These are phyloP conservation scores for Thalassiosira ordinaria DNA, from an alignment of 352 stramenopile genomes.

Conservation along the genomic window DNA sequence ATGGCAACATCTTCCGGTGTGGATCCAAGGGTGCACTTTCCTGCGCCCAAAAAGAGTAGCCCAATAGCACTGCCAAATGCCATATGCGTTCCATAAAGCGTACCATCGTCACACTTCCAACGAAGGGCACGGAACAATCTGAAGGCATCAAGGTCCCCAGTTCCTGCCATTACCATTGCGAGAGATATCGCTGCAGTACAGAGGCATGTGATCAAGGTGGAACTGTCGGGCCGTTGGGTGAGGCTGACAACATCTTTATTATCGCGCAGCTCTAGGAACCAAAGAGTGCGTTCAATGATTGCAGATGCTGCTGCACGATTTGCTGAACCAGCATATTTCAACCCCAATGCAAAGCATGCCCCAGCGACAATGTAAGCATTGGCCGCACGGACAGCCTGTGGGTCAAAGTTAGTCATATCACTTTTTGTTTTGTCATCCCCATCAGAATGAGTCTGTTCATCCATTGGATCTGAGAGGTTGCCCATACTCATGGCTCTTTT, in stretches of 20 bases:
- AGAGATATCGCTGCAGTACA: slow-evolving; percentile 90
- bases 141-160: slow-evolving; percentile 93
- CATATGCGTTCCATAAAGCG: slow-evolving; percentile 97
- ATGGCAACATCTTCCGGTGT: slow-evolving; percentile 91
- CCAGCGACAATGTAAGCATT: slow-evolving; percentile 94
- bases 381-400: slow-evolving; percentile 91
- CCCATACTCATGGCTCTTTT: slow-evolving; percentile 34
- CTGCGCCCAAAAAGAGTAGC: slow-evolving; percentile 95
- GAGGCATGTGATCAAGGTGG: slow-evolving; percentile 94
- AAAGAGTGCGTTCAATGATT: slow-evolving; percentile 76
- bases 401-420: slow-evolving; percentile 84
- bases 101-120: slow-evolving; percentile 84
- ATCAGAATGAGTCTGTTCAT: slow-evolving; percentile 80
- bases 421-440: slow-evolving; percentile 36
- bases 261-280: slow-evolving; percentile 79
- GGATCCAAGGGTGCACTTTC: slow-evolving; percentile 89
- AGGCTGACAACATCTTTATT: slow-evolving; percentile 78
- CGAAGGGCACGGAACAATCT: slow-evolving; percentile 89
- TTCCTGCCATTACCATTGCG: slow-evolving; percentile 95
- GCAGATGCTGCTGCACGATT: slow-evolving; percentile 65
- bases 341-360: slow-evolving; percentile 93
- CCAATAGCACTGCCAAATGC: slow-evolving; percentile 93
- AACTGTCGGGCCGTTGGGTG: slow-evolving; percentile 84
- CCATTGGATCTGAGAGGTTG: slow-evolving; percentile 75
- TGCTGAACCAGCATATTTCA: slow-evolving; percentile 93